Evolutionary conservation across 495 filamentous ascomycete species (phyloP).

Genomic region (Aspergillus heteromorphus): DNA sequence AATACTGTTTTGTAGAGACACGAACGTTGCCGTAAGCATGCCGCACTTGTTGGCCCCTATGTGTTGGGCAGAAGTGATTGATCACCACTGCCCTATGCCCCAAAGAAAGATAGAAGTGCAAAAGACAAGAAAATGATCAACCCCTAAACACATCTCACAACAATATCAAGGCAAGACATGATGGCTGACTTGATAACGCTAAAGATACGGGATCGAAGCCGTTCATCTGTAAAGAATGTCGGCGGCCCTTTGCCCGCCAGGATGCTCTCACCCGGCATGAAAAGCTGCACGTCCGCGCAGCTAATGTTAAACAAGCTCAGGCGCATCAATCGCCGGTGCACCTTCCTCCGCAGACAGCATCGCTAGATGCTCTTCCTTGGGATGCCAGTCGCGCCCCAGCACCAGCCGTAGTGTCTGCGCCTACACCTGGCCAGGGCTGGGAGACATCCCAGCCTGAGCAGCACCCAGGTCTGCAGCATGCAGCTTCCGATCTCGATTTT

Average conservation of each 20-base stretch:
- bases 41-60: not conserved
- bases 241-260: conserved; percentile 41
- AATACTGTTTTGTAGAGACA: conserved; percentile 36
- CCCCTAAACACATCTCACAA: not conserved
- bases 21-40: conserved; percentile 42
- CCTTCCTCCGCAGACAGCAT: conserved; percentile 15
- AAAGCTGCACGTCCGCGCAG: conserved; percentile 37
- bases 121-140: not conserved
- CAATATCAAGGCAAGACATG: not conserved
- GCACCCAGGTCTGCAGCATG: conserved; percentile 22
- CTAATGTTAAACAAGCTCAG: conserved; percentile 21
- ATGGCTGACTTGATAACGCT: conserved; percentile 14
- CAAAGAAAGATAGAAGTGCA: not conserved
- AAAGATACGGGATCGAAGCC: conserved; percentile 46
- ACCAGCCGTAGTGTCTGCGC: conserved; percentile 16
- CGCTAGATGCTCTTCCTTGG: conserved; percentile 24
- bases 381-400: conserved; percentile 23
- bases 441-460: conserved; percentile 17
- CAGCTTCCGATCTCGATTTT: conserved; percentile 36
- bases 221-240: conserved; percentile 39
- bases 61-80: conserved; percentile 1
- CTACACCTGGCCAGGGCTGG: conserved; percentile 24
- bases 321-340: conserved; percentile 11
- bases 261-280: conserved; percentile 46
- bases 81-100: conserved; percentile 1